A percentile compares a stretch with the other conserved stretches of the same genome.
Conservation (phyloP, 2,329 filamentous ascomycete species). For the Venturia pyrina region DNA sequence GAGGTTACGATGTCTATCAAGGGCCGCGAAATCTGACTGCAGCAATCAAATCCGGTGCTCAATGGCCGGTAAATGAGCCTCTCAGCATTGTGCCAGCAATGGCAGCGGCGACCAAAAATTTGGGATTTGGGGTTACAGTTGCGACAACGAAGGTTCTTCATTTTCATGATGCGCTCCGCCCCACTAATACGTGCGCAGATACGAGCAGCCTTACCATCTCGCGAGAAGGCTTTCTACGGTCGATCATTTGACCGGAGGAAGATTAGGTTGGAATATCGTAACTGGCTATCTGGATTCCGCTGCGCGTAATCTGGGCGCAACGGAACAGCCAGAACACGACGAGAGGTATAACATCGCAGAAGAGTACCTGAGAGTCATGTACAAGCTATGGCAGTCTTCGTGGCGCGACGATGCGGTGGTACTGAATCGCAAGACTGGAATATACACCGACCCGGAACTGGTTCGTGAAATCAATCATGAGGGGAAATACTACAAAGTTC, state of each 20-base stretch:
- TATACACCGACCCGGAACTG: constrained; percentile 49
- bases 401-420: constrained; percentile 59
- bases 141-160: constrained; percentile 47
- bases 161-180: not conserved
- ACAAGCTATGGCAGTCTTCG: constrained; percentile 58
- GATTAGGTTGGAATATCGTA: constrained; percentile 40
- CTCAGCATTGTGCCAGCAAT: constrained; percentile 54
- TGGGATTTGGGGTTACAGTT: constrained; percentile 60
- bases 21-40: constrained; percentile 49
- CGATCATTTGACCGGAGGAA: constrained; percentile 56
- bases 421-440: constrained; percentile 45
- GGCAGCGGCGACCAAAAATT: constrained; percentile 55
- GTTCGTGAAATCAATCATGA: constrained; percentile 57
- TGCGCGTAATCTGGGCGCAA: constrained; percentile 50
- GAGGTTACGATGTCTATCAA: constrained; percentile 61
- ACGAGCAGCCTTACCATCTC: constrained; percentile 56
- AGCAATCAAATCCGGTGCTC: constrained; percentile 51
- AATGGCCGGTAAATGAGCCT: constrained; percentile 65
- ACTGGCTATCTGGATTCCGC: constrained; percentile 60
- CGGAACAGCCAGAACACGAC: constrained; percentile 52
- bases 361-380: constrained; percentile 54
- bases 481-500: constrained; percentile 52
- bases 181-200: not conserved
- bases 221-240: constrained; percentile 55
- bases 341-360: constrained; percentile 54